Evolutionary conservation across 495 filamentous ascomycete genomes (phyloP), one percentile per base, ranked within the genome.

Genomic region (Chaetomium fimeti): DNA sequence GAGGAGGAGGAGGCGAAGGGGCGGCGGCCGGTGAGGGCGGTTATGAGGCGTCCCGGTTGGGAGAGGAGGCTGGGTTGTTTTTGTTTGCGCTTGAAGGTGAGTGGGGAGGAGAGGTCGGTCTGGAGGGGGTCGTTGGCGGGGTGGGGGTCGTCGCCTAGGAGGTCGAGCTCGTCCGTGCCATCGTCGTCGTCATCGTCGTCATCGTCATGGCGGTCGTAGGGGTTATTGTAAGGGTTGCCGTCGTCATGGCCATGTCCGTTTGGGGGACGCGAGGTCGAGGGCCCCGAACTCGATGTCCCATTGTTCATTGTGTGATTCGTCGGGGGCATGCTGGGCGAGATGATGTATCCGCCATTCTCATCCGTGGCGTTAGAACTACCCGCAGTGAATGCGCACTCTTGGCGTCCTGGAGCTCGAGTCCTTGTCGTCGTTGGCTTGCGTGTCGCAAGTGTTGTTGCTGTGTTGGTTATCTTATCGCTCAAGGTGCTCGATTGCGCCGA

Each of bases 81-180:
- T 68, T 86, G 85, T 71, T 91, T 92, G 68, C 89, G 87, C 79
- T 95, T 94, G 79, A 97, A 97, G 20, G 88, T 86, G 57, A 92
- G 81, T 3, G 90, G 89, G 63, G 70, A 81, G 72, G 72, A 71
- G 54, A 80, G 69, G 58, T 82, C 77, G 59, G 80, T 79, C 53
- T 74, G 72, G 18, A 86, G 74, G 47, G 83, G 78, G 73, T 86
- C 62, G 38, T 68, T 63, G 57, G 71, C 70, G 64, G 8, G 76
- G 74, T 68, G 72, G 3, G 68, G 60, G 49, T 71, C 69, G 62
- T 76, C 76, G 65, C 76, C 76, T 27, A 80, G 69, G 32, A 81
- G 70, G 65, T 82, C 79, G 57, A 78, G 69, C 53, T 82, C 78
- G 74, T 81, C 79, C 59, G 74, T 70, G 56, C 76, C 70, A 62